These are phyloP conservation scores for Aspergillus brasiliensis DNA, from an alignment of 2,329 filamentous ascomycete genomes.

Conservation along the genomic window DNA sequence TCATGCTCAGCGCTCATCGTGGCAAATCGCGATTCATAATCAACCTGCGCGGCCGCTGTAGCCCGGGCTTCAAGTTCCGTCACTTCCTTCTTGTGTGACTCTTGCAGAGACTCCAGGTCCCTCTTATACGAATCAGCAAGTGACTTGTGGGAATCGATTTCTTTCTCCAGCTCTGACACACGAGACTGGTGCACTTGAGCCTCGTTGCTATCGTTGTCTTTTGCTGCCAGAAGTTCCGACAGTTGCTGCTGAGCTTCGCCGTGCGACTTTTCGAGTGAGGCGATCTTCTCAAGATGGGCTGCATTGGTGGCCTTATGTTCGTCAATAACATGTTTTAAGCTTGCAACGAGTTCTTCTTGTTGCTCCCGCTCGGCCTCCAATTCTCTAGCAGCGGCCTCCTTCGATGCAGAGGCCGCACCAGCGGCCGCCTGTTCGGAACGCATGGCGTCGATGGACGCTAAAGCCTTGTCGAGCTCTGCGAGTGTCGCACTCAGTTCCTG, in stretches of 20 bases:
- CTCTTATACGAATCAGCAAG: constrained; percentile 57
- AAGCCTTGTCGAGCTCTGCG: constrained; percentile 69
- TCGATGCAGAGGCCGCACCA: constrained; percentile 35
- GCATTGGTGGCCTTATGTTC: constrained; percentile 76
- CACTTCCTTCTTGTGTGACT: constrained; percentile 52
- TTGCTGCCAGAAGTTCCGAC: constrained; percentile 64
- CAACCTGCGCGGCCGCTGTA: constrained; percentile 39
- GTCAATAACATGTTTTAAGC: constrained; percentile 73
- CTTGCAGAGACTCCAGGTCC: constrained; percentile 55
- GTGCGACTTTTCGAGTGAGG: constrained; percentile 74
- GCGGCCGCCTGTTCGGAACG: constrained; percentile 43
- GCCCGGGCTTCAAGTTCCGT: constrained; percentile 42
- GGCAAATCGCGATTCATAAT: constrained; percentile 39
- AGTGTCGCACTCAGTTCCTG: constrained; percentile 72
- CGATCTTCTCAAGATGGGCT: constrained; percentile 68
- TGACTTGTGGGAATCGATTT: constrained; percentile 59
- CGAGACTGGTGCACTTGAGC: constrained; percentile 46
- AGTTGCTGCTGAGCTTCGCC: constrained; percentile 66
- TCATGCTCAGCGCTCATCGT: constrained; percentile 64
- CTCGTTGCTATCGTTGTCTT: constrained; percentile 57
- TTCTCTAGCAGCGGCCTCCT: constrained; percentile 45
- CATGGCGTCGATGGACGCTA: constrained; percentile 55
- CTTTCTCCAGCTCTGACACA: constrained; percentile 58
- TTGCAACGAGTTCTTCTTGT: constrained; percentile 62
- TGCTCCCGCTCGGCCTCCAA: constrained; percentile 55